phyloP scores from a whole-genome alignment of 169 alveolate genomes.

The Plasmodium knowlesi region DNA sequence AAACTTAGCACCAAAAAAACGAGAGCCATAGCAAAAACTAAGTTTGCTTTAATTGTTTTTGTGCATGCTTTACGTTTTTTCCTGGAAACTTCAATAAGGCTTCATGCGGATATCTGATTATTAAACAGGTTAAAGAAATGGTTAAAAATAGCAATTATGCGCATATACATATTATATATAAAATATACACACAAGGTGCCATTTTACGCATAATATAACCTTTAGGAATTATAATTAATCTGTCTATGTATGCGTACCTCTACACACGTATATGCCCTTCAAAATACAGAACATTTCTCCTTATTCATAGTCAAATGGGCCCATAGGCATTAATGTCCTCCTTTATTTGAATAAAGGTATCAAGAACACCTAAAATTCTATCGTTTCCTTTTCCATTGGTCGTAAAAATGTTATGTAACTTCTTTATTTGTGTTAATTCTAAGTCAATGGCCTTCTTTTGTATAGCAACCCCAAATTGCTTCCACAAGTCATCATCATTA shows the following conservation, averaged over 20 bases:
- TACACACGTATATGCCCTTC: neutral
- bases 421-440: conserved; percentile 77
- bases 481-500: conserved; percentile 86
- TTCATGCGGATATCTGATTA: conserved; percentile 1
- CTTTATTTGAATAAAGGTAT: conserved; percentile 82
- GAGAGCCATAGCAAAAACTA: neutral
- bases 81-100: neutral
- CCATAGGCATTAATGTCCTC: conserved; percentile 84
- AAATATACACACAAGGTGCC: neutral
- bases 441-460: conserved; percentile 86
- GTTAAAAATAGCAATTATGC: neutral
- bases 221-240: neutral
- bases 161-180: neutral
- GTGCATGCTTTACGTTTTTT: conserved; percentile 3
- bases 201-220: neutral
- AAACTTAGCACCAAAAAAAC: conserved; percentile 6
- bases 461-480: conserved; percentile 84
- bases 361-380: conserved; percentile 84
- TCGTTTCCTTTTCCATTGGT: conserved; percentile 83
- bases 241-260: neutral
- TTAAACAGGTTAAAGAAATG: conserved; percentile 8
- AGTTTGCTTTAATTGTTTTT: neutral
- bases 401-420: conserved; percentile 73
- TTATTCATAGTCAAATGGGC: conserved; percentile 71
- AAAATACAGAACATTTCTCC: conserved; percentile 10